Base-by-base conservation (phyloP, 139 green algal genomes). In the Chlorokybus atmophyticus region DNA sequence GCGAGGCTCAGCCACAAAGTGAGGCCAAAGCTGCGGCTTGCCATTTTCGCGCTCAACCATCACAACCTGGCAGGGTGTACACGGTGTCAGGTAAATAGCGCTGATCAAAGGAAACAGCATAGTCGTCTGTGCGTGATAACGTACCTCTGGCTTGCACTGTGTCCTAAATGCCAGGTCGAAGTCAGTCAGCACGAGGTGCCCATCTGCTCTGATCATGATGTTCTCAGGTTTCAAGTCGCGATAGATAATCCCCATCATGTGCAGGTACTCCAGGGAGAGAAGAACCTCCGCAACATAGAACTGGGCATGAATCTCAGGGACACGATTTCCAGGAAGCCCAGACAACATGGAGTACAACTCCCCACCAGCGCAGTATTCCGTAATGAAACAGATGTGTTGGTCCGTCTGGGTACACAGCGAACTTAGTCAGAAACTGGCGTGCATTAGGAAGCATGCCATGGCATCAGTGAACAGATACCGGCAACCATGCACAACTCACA, bases 171-270 rank as follows among this genome's bases (percentile, higher is more conserved):
- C 65, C 23, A 98, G 81, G 73, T 98, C 91, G 60, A 98, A 98
- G 68, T 98, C 91, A 14, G 88, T 96, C 27, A 98, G 75, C 71
- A 92, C 77, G 57, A 93, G 73, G 76, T 98, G 90, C 29, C 92
- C 92, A 25, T 67, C 76, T 25, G 68, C 57, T 29, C 47, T 35
- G 4, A 99, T 64, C 54, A 97, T 73, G 57, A 99, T 91, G 78
- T 98, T 98, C 77, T 98, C 91, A 1, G 90, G 90, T 80, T 98
- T 98, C 10, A 98, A 77, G 68, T 99, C 92, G 4, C 88, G 67
- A 71, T 98, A 98, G 38, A 98, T 75, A 59, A 87, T 92, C 40
- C 88, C 90, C n/a, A n/a, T n/a, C 35, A 95, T 73, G 74, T 98
- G 91, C 39, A 98, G 76, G 71, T 96, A 95, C 78, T 98, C 88